A percentile compares a stretch with the other conserved stretches of the same genome.
phyloP scores from a whole-genome alignment of 1,284 basidiomycete genomes.

The Porodaedalea pini region DNA sequence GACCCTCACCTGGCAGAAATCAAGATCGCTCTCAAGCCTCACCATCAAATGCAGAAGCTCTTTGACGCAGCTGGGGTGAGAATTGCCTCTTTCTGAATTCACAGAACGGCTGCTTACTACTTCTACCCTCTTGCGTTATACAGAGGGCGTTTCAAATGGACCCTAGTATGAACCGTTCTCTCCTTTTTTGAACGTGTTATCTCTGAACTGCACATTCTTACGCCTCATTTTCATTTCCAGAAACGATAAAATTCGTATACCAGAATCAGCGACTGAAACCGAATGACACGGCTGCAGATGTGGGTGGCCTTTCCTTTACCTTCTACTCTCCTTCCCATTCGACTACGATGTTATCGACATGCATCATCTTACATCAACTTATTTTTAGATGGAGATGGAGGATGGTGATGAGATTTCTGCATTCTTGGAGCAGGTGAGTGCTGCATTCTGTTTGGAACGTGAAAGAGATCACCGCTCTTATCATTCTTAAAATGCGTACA shows the following conservation, averaged over 20 bases:
- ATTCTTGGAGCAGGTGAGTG: conserved; percentile 17
- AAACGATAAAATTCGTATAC: conserved; percentile 12
- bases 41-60: conserved; percentile 12
- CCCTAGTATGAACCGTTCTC: not conserved
- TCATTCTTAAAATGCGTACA: not conserved
- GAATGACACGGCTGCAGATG: conserved; percentile 6
- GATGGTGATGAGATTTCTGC: conserved; percentile 14
- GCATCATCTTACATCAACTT: not conserved
- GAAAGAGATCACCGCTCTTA: not conserved
- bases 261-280: conserved; percentile 3
- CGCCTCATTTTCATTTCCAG: not conserved
- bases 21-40: conserved; percentile 13
- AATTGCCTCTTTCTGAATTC: not conserved
- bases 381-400: conserved; percentile 18
- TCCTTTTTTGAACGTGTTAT: not conserved
- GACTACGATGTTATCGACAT: not conserved
- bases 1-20: not conserved
- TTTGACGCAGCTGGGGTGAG: conserved; percentile 17
- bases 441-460: not conserved
- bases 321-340: too few relatives aligned
- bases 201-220: not conserved
- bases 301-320: not conserved
- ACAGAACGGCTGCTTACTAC: not conserved
- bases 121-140: not conserved
- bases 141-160: conserved; percentile 14